Base-by-base conservation (phyloP, 2,329 filamentous ascomycete species). In the Cadophora gregata region DNA sequence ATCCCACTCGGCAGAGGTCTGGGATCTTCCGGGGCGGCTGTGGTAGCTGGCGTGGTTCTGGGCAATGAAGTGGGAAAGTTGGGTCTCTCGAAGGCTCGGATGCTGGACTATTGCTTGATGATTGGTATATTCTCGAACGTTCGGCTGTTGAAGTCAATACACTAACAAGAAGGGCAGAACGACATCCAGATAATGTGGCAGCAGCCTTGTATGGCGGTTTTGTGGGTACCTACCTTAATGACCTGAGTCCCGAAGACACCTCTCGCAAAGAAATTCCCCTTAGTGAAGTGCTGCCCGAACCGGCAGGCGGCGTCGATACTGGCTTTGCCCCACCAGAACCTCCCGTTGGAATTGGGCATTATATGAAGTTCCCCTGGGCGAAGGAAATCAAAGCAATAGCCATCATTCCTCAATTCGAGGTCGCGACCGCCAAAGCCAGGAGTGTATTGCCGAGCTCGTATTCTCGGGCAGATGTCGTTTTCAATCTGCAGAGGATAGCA, bases 61-160 rank as follows among this genome's bases (percentile, higher is more conserved):
- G 96, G 90, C 48, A 97, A 96, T 81, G 90, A 96, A 78, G 91
- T 96, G 56, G 95, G 94, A 45, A 86, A 90, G 36, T 84, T 99
- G 68, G 84, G 90, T 48, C 82, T 99, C 70, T 88, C 87, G 66
- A 90, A 92, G 75, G 91, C 93, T 71, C 86, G 96, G 47, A 86
- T 99, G 77, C 90, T 99, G 74, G 96, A 99, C 80, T 99, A 93
- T 79, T 97, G 93, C 77, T 84, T 99, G 72, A 99, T 99, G 96
- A 97, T 97, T 79, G 92, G 90, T 91, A 79, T 71, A 82, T 77
- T 48, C 38, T 31, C 16, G 7, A 47, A 33, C 45, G 21, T 62
- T 1, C 0, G 6, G n/a, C 12, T 19, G 19, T 4, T 3, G 8
- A 24, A 36, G 47, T 25, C 9, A 29, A 59, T 19, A 56, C 61